A percentile compares a stretch with the other conserved stretches of the same genome.
Conservation (phyloP, 1,139 yeast genomes). For the Pneumocystis canis region DNA sequence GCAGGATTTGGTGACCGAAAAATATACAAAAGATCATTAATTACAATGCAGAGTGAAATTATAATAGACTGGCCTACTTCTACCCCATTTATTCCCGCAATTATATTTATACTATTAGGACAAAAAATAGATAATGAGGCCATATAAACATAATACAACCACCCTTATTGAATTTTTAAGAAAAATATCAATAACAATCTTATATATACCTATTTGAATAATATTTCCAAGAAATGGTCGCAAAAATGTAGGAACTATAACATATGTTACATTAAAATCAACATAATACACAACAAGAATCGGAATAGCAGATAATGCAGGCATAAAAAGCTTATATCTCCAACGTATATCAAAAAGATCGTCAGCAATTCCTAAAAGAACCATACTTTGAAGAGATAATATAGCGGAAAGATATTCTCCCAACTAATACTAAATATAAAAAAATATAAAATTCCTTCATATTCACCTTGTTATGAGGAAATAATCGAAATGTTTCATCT, state of each 20-base stretch:
- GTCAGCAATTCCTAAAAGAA: conserved; percentile 78
- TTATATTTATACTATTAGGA: conserved; percentile 89
- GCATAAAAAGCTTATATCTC: conserved; percentile 92
- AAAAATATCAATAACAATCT: conserved; percentile 40
- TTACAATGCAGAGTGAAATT: conserved; percentile 50
- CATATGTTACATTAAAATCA: conserved; percentile 83
- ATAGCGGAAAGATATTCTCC: conserved; percentile 78
- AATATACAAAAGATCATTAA: conserved; percentile 66
- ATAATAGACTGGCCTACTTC: conserved; percentile 92
- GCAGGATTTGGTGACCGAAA: conserved; percentile 43
- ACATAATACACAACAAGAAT: conserved; percentile 79
- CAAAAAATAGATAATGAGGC: conserved; percentile 81
- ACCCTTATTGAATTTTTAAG: conserved; percentile 33
- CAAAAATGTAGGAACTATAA: conserved; percentile 67
- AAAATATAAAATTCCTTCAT: background rate
- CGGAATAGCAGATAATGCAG: conserved; percentile 89
- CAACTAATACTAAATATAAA: conserved; percentile 20
- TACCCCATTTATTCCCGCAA: conserved; percentile 91
- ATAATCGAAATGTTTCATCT: background rate
- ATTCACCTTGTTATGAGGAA: conserved; percentile 3
- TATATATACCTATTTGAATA: conserved; percentile 13
- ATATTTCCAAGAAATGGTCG: conserved; percentile 23
- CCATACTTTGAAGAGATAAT: conserved; percentile 68
- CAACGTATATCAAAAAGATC: conserved; percentile 90
- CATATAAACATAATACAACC: conserved; percentile 75